phyloP scores from a whole-genome alignment of 495 filamentous ascomycete genomes.

The Aspergillus bridgeri region DNA sequence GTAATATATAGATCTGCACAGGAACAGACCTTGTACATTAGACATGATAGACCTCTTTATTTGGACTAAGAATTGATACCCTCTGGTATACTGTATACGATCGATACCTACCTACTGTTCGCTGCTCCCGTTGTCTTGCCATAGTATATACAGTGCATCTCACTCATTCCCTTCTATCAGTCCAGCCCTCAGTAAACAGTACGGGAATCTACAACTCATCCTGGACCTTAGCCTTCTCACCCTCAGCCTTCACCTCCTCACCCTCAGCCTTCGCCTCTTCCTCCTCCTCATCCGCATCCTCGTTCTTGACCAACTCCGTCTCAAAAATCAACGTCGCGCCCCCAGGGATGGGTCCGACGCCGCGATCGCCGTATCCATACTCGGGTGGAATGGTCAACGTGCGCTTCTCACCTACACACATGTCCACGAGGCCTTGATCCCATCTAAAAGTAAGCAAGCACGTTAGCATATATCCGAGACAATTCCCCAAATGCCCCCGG shows the following conservation, averaged over 20 bases:
- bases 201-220: neutral
- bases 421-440: constrained; percentile 87
- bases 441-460: constrained; percentile 51
- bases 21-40: neutral
- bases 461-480: constrained; percentile 6
- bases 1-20: constrained; percentile 4
- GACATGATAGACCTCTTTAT: neutral
- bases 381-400: constrained; percentile 87
- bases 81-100: neutral
- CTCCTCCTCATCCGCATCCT: constrained; percentile 68
- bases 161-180: neutral
- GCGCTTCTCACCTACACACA: constrained; percentile 96
- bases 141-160: neutral
- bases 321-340: constrained; percentile 84
- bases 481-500: neutral
- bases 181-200: neutral
- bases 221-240: constrained; percentile 4
- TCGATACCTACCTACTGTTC: neutral
- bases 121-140: neutral
- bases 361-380: constrained; percentile 75
- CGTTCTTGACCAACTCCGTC: constrained; percentile 86
- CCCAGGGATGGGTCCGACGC: constrained; percentile 73
- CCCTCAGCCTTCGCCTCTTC: constrained; percentile 67
- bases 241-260: constrained; percentile 61
- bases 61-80: neutral